Percentiles rank a stretch among this genome's conserved stretches.
Evolutionary conservation across 1,139 yeast species (phyloP).

Genomic region (Suhomyces yuchorum): DNA sequence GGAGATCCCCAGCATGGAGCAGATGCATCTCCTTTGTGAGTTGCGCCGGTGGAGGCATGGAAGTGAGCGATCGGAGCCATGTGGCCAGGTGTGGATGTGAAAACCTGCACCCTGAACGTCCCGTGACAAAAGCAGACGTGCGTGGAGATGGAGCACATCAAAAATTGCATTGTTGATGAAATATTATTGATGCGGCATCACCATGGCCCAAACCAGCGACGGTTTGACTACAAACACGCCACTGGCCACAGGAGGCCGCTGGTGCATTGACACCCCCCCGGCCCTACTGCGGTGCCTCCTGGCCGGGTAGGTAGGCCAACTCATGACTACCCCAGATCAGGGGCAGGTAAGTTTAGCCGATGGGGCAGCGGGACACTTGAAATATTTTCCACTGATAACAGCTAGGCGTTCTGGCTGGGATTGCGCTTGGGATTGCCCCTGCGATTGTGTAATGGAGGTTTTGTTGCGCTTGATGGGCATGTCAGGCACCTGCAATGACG

Average conservation of each 20-base stretch:
- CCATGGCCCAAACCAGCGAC: background rate
- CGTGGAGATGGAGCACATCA: too few relatives aligned
- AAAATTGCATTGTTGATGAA: background rate
- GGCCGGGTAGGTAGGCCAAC: too few relatives aligned
- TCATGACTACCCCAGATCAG: background rate
- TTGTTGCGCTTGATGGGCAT: background rate
- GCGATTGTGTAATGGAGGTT: background rate
- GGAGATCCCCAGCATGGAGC: too few relatives aligned
- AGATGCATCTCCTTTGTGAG: too few relatives aligned
- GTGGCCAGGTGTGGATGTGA: too few relatives aligned
- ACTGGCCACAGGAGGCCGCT: background rate
- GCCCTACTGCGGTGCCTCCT: too few relatives aligned
- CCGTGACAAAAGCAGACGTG: background rate
- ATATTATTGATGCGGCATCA: background rate
- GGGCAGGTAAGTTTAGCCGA: background rate
- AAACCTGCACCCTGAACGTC: background rate
- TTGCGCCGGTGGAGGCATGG: background rate
- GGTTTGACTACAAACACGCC: background rate
- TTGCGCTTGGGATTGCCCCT: background rate
- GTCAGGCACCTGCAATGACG: conserved; percentile 1
- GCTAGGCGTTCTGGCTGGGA: background rate
- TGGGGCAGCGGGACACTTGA: background rate
- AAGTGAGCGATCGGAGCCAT: background rate
- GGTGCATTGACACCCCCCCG: too few relatives aligned
- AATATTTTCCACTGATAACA: background rate